Evolutionary conservation across 306 rosid genomes (phyloP).

Genomic region (Prunus padus): DNA sequence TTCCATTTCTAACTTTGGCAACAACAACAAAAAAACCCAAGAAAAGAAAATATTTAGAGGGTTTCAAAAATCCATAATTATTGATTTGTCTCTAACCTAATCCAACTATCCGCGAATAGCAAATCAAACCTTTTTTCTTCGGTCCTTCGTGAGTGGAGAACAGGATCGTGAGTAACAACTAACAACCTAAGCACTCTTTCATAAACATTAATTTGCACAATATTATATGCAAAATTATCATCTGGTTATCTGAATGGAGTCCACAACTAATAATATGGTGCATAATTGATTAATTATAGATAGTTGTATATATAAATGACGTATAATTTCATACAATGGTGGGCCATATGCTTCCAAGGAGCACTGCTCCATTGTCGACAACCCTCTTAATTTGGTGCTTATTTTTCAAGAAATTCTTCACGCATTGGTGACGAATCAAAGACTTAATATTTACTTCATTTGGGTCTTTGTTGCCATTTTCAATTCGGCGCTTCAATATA

Average conservation of each 20-base stretch:
- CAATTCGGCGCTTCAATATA: background rate
- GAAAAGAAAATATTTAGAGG: background rate
- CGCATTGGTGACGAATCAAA: background rate
- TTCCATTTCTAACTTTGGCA: too few relatives aligned
- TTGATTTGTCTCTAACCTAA: constrained; percentile 22
- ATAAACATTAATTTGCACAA: background rate
- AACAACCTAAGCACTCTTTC: background rate
- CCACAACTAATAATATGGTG: background rate
- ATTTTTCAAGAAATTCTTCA: background rate
- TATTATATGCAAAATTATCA: background rate
- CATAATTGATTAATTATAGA: background rate
- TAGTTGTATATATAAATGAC: background rate
- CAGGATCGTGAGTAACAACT: background rate
- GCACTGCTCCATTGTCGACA: constrained; percentile 1
- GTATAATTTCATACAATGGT: background rate
- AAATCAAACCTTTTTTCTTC: background rate
- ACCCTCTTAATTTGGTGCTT: background rate
- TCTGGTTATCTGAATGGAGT: background rate
- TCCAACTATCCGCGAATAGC: constrained; percentile 23
- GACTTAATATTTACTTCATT: background rate
- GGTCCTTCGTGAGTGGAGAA: background rate
- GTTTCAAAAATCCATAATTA: background rate
- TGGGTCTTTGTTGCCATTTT: background rate
- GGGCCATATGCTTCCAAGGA: background rate
- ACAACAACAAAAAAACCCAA: too few relatives aligned